A percentile compares a stretch with the other conserved stretches of the same genome.
Conservation (phyloP, 306 rosid genomes). For the Sophora flavescens region DNA sequence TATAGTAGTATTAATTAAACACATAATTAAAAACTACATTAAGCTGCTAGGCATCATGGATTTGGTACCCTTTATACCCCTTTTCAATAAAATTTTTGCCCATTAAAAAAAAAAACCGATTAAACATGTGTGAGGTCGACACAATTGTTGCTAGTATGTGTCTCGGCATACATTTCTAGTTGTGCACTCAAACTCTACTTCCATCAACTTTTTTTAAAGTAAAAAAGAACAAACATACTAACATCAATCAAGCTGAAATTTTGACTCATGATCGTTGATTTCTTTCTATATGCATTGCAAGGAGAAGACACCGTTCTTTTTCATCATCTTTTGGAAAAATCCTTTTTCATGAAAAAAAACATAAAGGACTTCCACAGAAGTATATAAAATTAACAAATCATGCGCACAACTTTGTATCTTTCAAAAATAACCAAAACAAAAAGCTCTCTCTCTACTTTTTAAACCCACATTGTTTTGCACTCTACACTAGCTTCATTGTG, state of each 20-base stretch:
- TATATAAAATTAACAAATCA: conserved; percentile 46
- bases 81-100: too few relatives aligned
- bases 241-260: conserved; percentile 28
- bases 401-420: conserved; percentile 50
- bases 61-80: too few relatives aligned
- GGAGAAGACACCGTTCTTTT: conserved; percentile 49
- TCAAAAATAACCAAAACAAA: conserved; percentile 51
- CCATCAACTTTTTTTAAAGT: not conserved
- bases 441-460: conserved; percentile 49
- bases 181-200: conserved; percentile 43
- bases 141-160: not conserved
- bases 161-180: not conserved
- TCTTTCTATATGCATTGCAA: conserved; percentile 19
- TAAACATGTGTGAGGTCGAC: too few relatives aligned
- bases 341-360: conserved; percentile 43
- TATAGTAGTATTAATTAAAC: too few relatives aligned
- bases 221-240: not conserved
- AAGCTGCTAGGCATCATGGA: too few relatives aligned
- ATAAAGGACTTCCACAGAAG: conserved; percentile 46
- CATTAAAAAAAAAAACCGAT: not conserved
- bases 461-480: conserved; percentile 46
- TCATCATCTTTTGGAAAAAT: conserved; percentile 26
- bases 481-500: conserved; percentile 44
- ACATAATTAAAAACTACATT: too few relatives aligned
- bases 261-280: conserved; percentile 42